Evolutionary conservation across 805 yeast species (phyloP).

Genomic region (Lipomyces anomalus): DNA sequence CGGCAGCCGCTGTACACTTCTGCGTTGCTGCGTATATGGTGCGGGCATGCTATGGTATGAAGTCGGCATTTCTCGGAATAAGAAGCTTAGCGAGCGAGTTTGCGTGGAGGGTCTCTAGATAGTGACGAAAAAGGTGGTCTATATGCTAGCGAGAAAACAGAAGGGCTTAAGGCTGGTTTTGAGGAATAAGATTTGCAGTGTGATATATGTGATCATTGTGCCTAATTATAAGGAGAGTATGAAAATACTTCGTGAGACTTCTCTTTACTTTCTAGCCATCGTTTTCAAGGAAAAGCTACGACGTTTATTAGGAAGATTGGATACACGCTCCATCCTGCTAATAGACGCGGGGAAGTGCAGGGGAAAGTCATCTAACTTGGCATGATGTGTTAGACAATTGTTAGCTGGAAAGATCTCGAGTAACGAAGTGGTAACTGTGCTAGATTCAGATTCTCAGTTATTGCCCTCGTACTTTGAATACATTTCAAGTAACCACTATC

Average conservation of each 20-base stretch:
- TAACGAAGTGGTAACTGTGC: constrained; percentile 16
- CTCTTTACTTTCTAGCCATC: constrained; percentile 19
- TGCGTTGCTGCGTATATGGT: constrained; percentile 14
- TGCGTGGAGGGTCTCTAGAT: not conserved
- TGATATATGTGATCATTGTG: constrained; percentile 20
- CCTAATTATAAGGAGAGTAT: constrained; percentile 21
- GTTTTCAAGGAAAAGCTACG: constrained; percentile 12
- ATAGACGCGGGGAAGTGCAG: constrained; percentile 20
- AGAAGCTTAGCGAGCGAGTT: not conserved
- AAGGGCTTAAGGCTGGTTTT: not conserved
- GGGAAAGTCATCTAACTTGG: constrained; percentile 25
- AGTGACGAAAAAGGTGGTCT: not conserved
- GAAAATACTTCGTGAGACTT: constrained; percentile 22
- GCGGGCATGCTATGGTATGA: constrained; percentile 23
- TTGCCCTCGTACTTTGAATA: constrained; percentile 15
- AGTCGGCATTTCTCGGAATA: constrained; percentile 2
- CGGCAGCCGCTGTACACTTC: too few relatives aligned
- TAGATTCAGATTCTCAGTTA: constrained; percentile 26
- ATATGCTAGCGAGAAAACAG: not conserved
- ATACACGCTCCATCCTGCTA: constrained; percentile 18
- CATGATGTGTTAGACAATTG: constrained; percentile 10
- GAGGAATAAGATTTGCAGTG: not conserved
- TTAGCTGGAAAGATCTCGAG: not conserved
- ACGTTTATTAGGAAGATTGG: constrained; percentile 15
- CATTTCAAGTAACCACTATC: constrained; percentile 7